Base-by-base conservation (phyloP, 768 basidiomycete genomes). In the Royoungia palumana region DNA sequence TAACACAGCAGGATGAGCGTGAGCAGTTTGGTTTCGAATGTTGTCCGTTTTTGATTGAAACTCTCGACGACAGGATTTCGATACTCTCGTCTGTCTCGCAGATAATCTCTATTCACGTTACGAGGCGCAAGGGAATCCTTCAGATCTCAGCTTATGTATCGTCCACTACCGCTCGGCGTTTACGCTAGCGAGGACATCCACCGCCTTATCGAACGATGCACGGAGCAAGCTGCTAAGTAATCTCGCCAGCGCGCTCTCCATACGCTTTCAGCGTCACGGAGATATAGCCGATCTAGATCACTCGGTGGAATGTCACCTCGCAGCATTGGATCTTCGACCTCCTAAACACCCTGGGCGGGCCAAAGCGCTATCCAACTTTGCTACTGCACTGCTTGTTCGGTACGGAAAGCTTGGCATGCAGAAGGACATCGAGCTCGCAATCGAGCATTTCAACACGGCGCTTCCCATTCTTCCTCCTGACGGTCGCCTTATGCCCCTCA, bases 351-450 rank as follows among this genome's bases (percentile, higher is more conserved):
- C 66, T 12, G 54, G 60, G n/a, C 55, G 56, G 32, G 43, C 59
- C 27, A 57, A 40, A 35, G 44, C 57, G 10, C 24, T 72, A 25
- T 60, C 57, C 35, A 64, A 63, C 35, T 65, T 69, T 41, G 68
- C 65, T 5, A 58, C 58, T 20, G 59, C 55, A 9, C 41, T 70
- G 16, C 58, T 61, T 8, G 54, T 59, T 35, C 68, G 60, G 19
- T 65, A 67, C 30, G 57, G 62, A 35, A 43, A 58, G 39, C 54
- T 54, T 13, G 53, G 66, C 6, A 27, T 41, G 25, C 39, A 49
- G 17, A 45, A 48, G 30, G 70, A 70, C 30, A 45, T 70, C 4
- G 60, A 70, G 34, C 49, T 63, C n/a, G 69, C 59, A 9, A 57
- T 65, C 36, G 52, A 57, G 27, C 47, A 57, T 35, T 63, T 67